phyloP scores from a whole-genome alignment of 768 basidiomycete genomes.

The Asterophora parasitica region DNA sequence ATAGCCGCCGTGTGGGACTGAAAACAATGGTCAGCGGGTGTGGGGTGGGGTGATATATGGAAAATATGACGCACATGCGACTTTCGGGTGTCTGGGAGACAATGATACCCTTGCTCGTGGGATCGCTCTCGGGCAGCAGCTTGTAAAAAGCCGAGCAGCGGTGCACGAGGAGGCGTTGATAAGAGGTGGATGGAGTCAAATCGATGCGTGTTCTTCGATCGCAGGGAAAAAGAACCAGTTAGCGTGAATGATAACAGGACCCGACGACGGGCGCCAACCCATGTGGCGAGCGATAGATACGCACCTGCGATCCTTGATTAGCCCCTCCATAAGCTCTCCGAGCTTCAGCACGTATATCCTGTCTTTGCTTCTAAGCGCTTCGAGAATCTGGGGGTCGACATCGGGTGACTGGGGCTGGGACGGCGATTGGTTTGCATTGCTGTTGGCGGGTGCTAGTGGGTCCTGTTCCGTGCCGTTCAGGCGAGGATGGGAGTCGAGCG shows the following conservation, averaged over 20 bases:
- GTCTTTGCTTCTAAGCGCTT: constrained; percentile 85
- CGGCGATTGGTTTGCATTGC: constrained; percentile 1
- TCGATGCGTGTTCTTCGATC: constrained; percentile 55
- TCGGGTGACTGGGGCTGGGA: constrained; percentile 29
- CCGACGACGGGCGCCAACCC: neutral
- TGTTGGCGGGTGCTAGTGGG: constrained; percentile 9
- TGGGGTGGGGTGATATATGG: constrained; percentile 9
- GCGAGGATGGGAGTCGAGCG: constrained; percentile 21
- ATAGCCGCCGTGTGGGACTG: constrained; percentile 67
- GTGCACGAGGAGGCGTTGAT: constrained; percentile 82
- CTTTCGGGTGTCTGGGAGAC: constrained; percentile 60
- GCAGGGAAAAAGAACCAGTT: constrained; percentile 15
- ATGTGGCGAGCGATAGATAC: constrained; percentile 22
- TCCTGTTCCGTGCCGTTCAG: constrained; percentile 18
- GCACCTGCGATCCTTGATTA: constrained; percentile 72
- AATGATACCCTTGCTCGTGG: constrained; percentile 54
- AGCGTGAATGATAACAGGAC: constrained; percentile 10
- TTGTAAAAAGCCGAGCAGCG: constrained; percentile 81
- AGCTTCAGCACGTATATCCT: constrained; percentile 83
- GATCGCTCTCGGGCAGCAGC: constrained; percentile 66
- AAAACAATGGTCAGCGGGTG: constrained; percentile 17
- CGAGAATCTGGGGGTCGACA: constrained; percentile 75
- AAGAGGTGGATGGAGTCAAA: constrained; percentile 65
- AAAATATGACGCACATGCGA: constrained; percentile 56
- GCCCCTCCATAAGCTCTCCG: constrained; percentile 79